Evolutionary conservation across 768 basidiomycete genomes (phyloP).

Genomic region (Hortiboletus campestris): DNA sequence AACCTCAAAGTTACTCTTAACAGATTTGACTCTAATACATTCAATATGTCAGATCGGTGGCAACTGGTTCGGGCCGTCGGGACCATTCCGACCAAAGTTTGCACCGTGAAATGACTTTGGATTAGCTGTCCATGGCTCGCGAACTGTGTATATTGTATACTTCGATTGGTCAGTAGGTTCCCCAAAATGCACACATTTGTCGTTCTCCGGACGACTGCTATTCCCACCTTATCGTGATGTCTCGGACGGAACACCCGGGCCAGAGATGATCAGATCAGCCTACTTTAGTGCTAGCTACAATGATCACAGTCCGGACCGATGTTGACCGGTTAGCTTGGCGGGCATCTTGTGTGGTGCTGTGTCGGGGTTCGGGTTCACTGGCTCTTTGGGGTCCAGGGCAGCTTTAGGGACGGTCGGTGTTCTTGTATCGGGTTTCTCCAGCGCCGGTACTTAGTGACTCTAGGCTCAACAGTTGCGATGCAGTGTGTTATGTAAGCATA

Average conservation of each 20-base stretch:
- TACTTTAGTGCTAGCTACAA: background rate
- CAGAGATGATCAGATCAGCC: background rate
- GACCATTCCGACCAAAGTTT: slow-evolving; percentile 41
- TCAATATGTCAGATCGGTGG: slow-evolving; percentile 33
- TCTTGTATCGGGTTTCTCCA: no score
- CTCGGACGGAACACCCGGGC: slow-evolving; percentile 11
- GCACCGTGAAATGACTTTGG: slow-evolving; percentile 9
- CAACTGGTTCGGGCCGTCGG: slow-evolving; percentile 48
- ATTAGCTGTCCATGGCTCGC: background rate
- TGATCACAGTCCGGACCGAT: slow-evolving; percentile 3
- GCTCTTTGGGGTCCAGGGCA: no score
- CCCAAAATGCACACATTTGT: slow-evolving; percentile 7
- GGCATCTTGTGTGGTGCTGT: background rate
- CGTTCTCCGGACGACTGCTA: background rate
- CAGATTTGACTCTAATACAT: slow-evolving; percentile 4
- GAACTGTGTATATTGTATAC: background rate
- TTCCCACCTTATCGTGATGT: background rate
- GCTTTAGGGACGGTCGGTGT: no score
- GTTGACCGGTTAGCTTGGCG: background rate
- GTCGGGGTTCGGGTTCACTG: background rate
- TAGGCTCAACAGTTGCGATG: no score
- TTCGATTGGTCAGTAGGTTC: background rate
- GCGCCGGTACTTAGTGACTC: no score
- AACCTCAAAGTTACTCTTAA: slow-evolving; percentile 5
- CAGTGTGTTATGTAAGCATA: slow-evolving; percentile 1